A percentile compares a stretch with the other conserved stretches of the same genome.
Conservation (phyloP, 148 eudicot species). For the Fagopyrum esculentum region DNA sequence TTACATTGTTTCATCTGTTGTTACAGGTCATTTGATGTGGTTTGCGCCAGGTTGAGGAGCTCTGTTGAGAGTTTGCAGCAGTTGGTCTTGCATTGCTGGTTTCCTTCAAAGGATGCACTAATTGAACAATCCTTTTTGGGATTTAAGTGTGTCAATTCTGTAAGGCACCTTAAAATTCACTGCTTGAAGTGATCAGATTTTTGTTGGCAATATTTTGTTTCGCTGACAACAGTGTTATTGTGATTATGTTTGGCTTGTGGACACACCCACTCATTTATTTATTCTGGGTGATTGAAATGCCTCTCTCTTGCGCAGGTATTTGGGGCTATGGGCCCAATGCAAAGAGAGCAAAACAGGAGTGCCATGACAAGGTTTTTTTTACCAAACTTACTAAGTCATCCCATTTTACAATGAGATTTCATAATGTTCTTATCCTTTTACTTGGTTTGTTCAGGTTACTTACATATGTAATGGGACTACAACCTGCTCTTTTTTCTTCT, state of each 20-base stretch:
- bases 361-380: slow-evolving; percentile 49
- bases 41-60: slow-evolving; percentile 45
- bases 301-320: slow-evolving; percentile 44
- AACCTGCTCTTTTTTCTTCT: slow-evolving; percentile 43
- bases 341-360: slow-evolving; percentile 48
- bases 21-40: slow-evolving; percentile 52
- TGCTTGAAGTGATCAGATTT: not conserved
- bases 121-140: slow-evolving; percentile 49
- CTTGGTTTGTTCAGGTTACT: slow-evolving; percentile 47
- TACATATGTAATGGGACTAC: slow-evolving; percentile 36
- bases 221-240: not conserved
- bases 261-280: not conserved
- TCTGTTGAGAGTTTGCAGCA: slow-evolving; percentile 42
- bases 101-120: slow-evolving; percentile 46
- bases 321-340: slow-evolving; percentile 40
- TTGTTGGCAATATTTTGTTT: not conserved
- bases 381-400: not conserved
- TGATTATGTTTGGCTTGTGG: not conserved
- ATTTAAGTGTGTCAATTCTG: slow-evolving; percentile 47
- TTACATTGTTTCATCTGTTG: not conserved
- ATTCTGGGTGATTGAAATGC: not conserved
- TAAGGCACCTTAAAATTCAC: slow-evolving; percentile 28
- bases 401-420: not conserved
- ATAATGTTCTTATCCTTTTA: slow-evolving; percentile 6
- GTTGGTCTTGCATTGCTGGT: slow-evolving; percentile 38